Base-by-base conservation (phyloP, 2,329 filamentous ascomycete genomes). In the Fusarium longipes region DNA sequence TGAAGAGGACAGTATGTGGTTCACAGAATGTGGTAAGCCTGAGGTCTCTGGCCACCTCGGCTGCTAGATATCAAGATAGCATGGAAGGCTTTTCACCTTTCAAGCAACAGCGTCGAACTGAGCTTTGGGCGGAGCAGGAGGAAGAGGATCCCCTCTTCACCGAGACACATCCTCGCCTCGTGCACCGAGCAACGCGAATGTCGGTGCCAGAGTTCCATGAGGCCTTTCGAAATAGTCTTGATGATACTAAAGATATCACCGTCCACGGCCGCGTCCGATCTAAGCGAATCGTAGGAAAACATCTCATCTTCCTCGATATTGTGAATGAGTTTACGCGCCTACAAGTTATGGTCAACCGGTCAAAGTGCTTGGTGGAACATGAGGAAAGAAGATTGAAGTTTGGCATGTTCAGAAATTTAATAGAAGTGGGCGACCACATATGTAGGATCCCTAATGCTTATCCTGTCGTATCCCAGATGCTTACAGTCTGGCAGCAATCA, bases 231-330 rank as follows among this genome's bases (percentile, higher is more conserved):
- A 57, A 75, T 43, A 60, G 70, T 30, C 63, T 70, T 51, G 65
- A 68, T 38, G 76, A 76, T 39, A 65, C 73, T 40, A 60, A 65
- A 25, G 36, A 67, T 36, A 72, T 80, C 47, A 75, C 70, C 20
- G 59, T 80, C 30, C 74, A 72, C 51, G 93, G 93, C 78, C 93
- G 93, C 76, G 84, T 97, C 66, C 84, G 85, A 73, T 89, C 89
- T 44, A 86, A 91, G 75, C 91, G 93, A 65, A 83, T 87, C 45
- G 86, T 88, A 54, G 90, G 94, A 69, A 89, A 87, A 71, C 93
- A 91, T 79, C 88, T 99, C 71, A 83, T 93, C 66, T 99, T 99
- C 78, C 78, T 97, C 69, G 91, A 96, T 78, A 81, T 98, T 48
- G 83, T 89, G 70, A 89, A 93, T 76, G 88, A 93, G 75, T 90